Percentiles rank a stretch among this genome's conserved stretches.
Conservation (phyloP, 805 yeast genomes). For the Saccharomyces mikatae region DNA sequence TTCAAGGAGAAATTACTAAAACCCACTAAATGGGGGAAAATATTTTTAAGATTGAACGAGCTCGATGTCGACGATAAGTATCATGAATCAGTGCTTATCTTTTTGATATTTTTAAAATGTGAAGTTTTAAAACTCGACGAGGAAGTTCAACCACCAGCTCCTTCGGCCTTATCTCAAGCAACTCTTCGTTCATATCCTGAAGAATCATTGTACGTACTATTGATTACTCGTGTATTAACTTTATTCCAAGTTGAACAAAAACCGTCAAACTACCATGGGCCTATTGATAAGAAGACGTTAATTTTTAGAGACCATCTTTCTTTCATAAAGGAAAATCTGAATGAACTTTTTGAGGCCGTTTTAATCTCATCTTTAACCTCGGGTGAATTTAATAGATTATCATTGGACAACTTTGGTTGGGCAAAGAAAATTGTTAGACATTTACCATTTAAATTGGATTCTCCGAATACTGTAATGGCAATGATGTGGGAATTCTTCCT, state of each 20-base stretch:
- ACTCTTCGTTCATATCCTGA: constrained; percentile 36
- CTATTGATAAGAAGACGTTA: constrained; percentile 57
- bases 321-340: constrained; percentile 41
- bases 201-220: constrained; percentile 31
- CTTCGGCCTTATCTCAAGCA: constrained; percentile 29
- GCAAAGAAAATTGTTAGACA: constrained; percentile 38
- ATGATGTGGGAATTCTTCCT: constrained; percentile 32
- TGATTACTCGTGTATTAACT: constrained; percentile 43
- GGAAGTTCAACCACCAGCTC: constrained; percentile 27
- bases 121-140: constrained; percentile 34
- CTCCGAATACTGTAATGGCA: constrained; percentile 56
- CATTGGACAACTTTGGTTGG: constrained; percentile 49
- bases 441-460: constrained; percentile 51
- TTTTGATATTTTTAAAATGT: constrained; percentile 41
- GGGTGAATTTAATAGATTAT: constrained; percentile 50
- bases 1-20: constrained; percentile 30
- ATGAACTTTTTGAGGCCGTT: constrained; percentile 48
- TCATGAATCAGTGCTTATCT: constrained; percentile 37
- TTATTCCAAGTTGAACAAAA: constrained; percentile 41
- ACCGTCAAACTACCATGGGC: constrained; percentile 56
- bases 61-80: constrained; percentile 27
- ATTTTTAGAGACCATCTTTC: constrained; percentile 59
- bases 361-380: constrained; percentile 45
- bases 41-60: constrained; percentile 32
- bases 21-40: constrained; percentile 45